A percentile compares a stretch with the other conserved stretches of the same genome.
phyloP scores from a whole-genome alignment of 1,284 basidiomycete species.

The Pseudozyma pruni region DNA sequence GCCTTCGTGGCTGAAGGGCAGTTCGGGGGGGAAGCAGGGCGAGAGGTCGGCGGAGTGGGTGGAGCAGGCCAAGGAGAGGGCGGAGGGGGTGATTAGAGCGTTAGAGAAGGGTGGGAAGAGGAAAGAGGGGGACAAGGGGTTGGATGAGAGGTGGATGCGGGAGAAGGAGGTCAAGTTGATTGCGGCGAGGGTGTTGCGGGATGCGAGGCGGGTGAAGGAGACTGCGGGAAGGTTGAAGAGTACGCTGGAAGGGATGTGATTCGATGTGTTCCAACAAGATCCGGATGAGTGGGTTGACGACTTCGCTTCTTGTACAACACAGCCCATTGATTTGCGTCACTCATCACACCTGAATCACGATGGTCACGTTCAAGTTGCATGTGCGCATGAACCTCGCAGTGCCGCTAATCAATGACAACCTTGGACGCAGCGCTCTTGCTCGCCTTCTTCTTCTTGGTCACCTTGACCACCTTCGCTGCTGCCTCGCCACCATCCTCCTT shows the following conservation, averaged over 20 bases:
- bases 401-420: slow-evolving; percentile 29
- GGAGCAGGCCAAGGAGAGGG: slow-evolving; percentile 21
- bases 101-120: neutral
- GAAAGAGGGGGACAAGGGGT: neutral
- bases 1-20: neutral
- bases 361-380: too few species aligned
- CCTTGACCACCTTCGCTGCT: slow-evolving; percentile 27
- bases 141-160: slow-evolving; percentile 9
- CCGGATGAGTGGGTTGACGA: neutral
- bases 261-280: too few species aligned
- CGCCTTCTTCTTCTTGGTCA: slow-evolving; percentile 34
- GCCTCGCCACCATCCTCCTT: neutral
- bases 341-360: neutral
- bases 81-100: slow-evolving; percentile 10
- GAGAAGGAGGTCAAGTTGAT: slow-evolving; percentile 11
- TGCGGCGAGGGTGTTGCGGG: slow-evolving; percentile 30
- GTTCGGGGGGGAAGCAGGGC: neutral
- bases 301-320: too few species aligned
- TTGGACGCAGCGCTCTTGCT: neutral
- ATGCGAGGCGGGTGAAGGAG: slow-evolving; percentile 25
- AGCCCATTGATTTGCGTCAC: too few species aligned
- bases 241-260: slow-evolving; percentile 11
- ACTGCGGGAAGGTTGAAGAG: slow-evolving; percentile 9
- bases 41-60: slow-evolving; percentile 27
- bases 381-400: too few species aligned